Evolutionary conservation across 805 yeast genomes (phyloP), one percentile per base, ranked within the genome.

Genomic region (Blastobotrys mokoenaii): DNA sequence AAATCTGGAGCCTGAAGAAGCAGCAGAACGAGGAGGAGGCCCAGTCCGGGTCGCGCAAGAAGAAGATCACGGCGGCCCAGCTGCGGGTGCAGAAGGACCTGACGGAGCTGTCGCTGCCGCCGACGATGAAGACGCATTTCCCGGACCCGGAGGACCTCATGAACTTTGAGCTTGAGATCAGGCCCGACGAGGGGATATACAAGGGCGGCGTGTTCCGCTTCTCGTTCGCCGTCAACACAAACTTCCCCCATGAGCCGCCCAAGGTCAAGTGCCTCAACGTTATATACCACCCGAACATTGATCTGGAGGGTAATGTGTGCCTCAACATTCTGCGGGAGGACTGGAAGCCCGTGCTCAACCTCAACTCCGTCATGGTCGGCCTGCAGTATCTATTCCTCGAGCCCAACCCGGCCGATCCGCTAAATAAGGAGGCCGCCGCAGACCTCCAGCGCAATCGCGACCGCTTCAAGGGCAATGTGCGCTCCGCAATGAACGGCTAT

Each of bases 211-310:
- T 48, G n/a, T 85, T 90, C 65, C 60, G 61, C 16, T 90, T 90
- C 62, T 67, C 70, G n/a, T 76, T 89, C 39, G 69, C 67, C 29
- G 71, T 89, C 35, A 76, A 77, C 41, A 79, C 77, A 35, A 80
- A 79, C 53, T 90, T 80, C 64, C 98, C 98, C 1, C 93, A 89
- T 46, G 93, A 84, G 42, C 88, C 97, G 7, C 98, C 98, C 8
- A 84, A 80, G 58, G 87, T 88, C 45, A 73, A 52, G 15, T 32
- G 37, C 14, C 33, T 29, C 5, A 20, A 34, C 1, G 5, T 12
- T 30, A 11, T 14, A 16, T 12, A 84, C 65, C 98, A 90, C 61
- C 98, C 98, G 10, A 90, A 90, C 59, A 90, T 90, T 52, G 96
- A 90, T 61, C 60, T 77, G 16, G 82, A 84, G 38, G 97, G 97